phyloP scores from a whole-genome alignment of 2,329 filamentous ascomycete genomes.

The Metarhizium sp. region DNA sequence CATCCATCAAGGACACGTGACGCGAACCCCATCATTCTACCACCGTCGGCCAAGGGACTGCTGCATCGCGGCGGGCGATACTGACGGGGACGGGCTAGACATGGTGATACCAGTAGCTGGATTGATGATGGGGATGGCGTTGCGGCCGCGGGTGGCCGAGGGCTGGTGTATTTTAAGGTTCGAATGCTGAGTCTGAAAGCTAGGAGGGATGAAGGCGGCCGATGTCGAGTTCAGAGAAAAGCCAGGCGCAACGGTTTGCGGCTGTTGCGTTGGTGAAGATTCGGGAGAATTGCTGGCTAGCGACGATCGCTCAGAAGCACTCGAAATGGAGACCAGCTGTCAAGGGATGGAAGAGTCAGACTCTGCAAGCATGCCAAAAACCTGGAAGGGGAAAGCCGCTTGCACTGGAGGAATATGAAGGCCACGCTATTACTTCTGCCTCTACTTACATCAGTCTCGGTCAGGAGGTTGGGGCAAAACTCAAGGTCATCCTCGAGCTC shows the following conservation, averaged over 20 bases:
- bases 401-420: not conserved
- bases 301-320: conserved; percentile 87
- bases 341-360: conserved; percentile 24
- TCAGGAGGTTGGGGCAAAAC: conserved; percentile 88
- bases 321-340: conserved; percentile 86
- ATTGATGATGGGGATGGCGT: conserved; percentile 97
- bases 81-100: conserved; percentile 74
- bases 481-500: conserved; percentile 93
- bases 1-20: conserved; percentile 24
- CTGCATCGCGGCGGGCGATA: conserved; percentile 54
- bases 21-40: conserved; percentile 28
- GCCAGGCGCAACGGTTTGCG: conserved; percentile 65
- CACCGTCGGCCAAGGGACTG: conserved; percentile 43
- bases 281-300: conserved; percentile 90
- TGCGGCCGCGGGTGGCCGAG: conserved; percentile 77
- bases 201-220: conserved; percentile 55
- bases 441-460: conserved; percentile 78
- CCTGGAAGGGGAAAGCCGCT: conserved; percentile 5
- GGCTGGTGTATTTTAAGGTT: conserved; percentile 84
- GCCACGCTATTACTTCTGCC: not conserved
- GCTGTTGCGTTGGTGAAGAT: conserved; percentile 82
- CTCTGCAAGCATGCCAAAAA: not conserved
- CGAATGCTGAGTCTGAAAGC: conserved; percentile 55
- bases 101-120: conserved; percentile 82
- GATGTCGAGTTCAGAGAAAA: conserved; percentile 65